Evolutionary conservation across 306 rosid genomes (phyloP), one percentile per base, ranked within the genome.

Genomic region (Citrullus amarus): DNA sequence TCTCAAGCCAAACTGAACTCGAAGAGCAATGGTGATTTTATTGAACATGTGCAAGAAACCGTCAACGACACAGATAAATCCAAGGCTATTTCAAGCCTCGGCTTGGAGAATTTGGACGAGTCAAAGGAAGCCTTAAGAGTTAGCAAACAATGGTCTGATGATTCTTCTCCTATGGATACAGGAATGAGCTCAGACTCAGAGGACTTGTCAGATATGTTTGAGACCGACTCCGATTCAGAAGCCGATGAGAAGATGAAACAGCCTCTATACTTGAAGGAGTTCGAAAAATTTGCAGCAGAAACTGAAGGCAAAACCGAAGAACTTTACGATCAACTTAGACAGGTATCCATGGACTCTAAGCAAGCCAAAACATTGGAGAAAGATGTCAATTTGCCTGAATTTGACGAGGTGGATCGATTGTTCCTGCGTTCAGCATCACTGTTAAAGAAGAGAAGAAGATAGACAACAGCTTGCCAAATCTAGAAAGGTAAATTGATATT

Each of bases 371-470:
- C 82, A 12, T 44, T 34, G 78, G 81, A 83, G 13, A 66, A 89
- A 28, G 93, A 85, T 41, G 81, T 51, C 0, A 67, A 81, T 65
- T 82, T 34, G 1, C 86, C 87, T 0, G 89, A 88, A 80, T 86
- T 88, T 80, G 97, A 92, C 20, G 97, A 91, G 84, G 97, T 95
- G 51, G 99, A 92, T 86, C 79, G 54, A 80, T 82, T 95, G 79
- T 89, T 92, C 81, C 80, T 92, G 53, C 97, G 78, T 9, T 95
- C 92, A 51, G 88, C 97, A 75, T 91, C 91, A 59, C 89, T 87
- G 76, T 78, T 92, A 32, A 87, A 88, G 88, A 89, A 88, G 76
- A 94, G 46, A 51, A 89, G 83, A 84, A 80, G 85, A 77, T 82
- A 83, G 76, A 79, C 4, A 71, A 71, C 48, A 58, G 13, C 43